Evolutionary conservation across 257 asterid species (phyloP).

Genomic region (Prunella vulgaris): DNA sequence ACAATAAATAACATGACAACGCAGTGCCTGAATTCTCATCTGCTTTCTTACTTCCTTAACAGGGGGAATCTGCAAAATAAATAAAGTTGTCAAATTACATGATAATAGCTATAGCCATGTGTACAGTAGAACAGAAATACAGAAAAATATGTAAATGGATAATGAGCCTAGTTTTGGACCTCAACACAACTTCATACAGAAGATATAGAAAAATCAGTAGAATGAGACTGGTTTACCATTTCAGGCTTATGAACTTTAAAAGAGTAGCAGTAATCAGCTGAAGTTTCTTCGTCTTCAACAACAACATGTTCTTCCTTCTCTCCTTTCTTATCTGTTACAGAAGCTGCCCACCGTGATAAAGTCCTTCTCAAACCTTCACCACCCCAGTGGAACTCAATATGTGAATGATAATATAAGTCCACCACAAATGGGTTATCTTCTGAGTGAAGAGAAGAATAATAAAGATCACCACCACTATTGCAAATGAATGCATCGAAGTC

Average conservation of each 20-base stretch:
- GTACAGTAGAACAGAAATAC: neutral
- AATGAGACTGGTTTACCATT: slow-evolving; percentile 40
- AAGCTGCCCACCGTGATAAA: slow-evolving; percentile 80
- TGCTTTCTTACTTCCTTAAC: slow-evolving; percentile 68
- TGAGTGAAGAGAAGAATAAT: slow-evolving; percentile 69
- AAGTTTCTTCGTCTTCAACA: slow-evolving; percentile 83
- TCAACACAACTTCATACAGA: too few species aligned
- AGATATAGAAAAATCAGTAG: neutral
- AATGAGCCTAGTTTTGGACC: too few species aligned
- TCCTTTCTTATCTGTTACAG: slow-evolving; percentile 48
- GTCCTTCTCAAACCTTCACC: slow-evolving; percentile 98
- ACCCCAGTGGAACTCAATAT: slow-evolving; percentile 96
- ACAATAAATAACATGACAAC: slow-evolving; percentile 79
- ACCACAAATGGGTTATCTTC: slow-evolving; percentile 80
- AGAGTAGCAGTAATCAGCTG: slow-evolving; percentile 94
- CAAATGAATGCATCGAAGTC: slow-evolving; percentile 92
- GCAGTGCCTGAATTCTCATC: slow-evolving; percentile 96
- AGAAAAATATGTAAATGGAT: neutral
- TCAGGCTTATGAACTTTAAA: slow-evolving; percentile 76
- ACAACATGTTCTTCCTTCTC: slow-evolving; percentile 60
- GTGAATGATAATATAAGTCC: slow-evolving; percentile 95
- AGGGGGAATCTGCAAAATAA: slow-evolving; percentile 63
- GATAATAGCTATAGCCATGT: neutral
- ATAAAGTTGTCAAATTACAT: neutral
- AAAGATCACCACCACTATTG: slow-evolving; percentile 97